These are phyloP conservation scores for Bacidia rubella DNA, from an alignment of 495 filamentous ascomycete species.

Conservation along the genomic window DNA sequence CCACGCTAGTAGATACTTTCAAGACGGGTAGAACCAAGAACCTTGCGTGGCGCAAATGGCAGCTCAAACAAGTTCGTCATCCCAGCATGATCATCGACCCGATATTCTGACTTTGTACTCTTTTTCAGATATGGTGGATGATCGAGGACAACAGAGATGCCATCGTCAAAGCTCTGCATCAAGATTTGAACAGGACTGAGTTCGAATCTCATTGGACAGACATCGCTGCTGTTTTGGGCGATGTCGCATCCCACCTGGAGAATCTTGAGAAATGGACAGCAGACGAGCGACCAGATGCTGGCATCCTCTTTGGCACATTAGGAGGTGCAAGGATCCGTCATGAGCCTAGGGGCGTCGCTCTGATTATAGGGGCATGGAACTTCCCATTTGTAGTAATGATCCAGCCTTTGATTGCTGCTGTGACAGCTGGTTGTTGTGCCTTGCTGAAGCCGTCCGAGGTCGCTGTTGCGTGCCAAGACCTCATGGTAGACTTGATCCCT, in stretches of 20 bases:
- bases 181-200: conserved; percentile 8
- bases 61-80: conserved; percentile 26
- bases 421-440: conserved; percentile 5
- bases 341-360: conserved; percentile 26
- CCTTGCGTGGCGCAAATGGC: conserved; percentile 30
- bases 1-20: conserved; percentile 22
- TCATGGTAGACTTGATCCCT: conserved; percentile 10
- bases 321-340: conserved; percentile 7
- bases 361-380: conserved; percentile 30
- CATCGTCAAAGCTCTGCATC: conserved; percentile 4
- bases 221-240: conserved; percentile 5
- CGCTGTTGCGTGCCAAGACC: conserved; percentile 1
- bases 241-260: conserved; percentile 7
- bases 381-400: conserved; percentile 18
- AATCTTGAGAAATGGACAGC: conserved; percentile 15
- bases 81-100: background rate
- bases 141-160: conserved; percentile 11
- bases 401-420: conserved; percentile 1
- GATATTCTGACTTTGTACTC: background rate
- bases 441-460: conserved; percentile 14
- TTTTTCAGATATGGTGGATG: conserved; percentile 29
- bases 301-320: conserved; percentile 14
- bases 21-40: conserved; percentile 24
- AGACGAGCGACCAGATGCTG: conserved; percentile 10
- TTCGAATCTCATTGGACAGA: conserved; percentile 4